These are phyloP conservation scores for Acanthamoeba rhysodes DNA, from an alignment of 208 protist genomes.

Conservation along the genomic window DNA sequence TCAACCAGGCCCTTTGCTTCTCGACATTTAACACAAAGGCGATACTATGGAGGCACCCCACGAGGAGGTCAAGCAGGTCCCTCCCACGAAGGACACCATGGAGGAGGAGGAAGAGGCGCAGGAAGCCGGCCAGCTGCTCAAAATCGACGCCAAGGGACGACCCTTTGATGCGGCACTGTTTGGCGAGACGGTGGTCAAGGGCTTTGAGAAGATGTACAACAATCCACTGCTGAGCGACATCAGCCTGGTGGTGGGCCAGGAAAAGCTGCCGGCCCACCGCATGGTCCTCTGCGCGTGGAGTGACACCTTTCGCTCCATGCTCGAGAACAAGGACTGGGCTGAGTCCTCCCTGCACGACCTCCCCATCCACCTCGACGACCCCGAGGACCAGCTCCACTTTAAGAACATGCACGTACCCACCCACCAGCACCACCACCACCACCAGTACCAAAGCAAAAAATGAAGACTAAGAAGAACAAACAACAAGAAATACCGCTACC, in stretches of 20 bases:
- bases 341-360: constrained; percentile 14
- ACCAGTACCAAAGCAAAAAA: too few relatives aligned
- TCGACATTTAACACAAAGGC: too few relatives aligned
- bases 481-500: too few relatives aligned
- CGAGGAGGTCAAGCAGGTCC: not conserved
- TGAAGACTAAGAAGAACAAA: too few relatives aligned
- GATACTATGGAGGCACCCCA: not conserved
- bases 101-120: not conserved
- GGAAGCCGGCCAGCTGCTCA: not conserved
- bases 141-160: constrained; percentile 32
- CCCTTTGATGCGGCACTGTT: constrained; percentile 37
- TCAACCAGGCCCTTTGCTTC: too few relatives aligned
- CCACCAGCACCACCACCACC: too few relatives aligned
- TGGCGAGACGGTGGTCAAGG: constrained; percentile 36
- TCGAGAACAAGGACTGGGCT: constrained; percentile 6
- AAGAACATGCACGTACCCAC: constrained; percentile 43
- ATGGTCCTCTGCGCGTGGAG: constrained; percentile 54
- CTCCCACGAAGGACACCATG: not conserved
- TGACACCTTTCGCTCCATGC: constrained; percentile 36
- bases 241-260: not conserved
- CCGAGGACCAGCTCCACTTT: constrained; percentile 7
- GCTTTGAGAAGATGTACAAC: constrained; percentile 26
- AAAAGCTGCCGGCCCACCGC: constrained; percentile 14
- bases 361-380: constrained; percentile 34
- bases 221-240: constrained; percentile 39